phyloP scores from a whole-genome alignment of 306 rosid species.

The Alnus glutinosa region DNA sequence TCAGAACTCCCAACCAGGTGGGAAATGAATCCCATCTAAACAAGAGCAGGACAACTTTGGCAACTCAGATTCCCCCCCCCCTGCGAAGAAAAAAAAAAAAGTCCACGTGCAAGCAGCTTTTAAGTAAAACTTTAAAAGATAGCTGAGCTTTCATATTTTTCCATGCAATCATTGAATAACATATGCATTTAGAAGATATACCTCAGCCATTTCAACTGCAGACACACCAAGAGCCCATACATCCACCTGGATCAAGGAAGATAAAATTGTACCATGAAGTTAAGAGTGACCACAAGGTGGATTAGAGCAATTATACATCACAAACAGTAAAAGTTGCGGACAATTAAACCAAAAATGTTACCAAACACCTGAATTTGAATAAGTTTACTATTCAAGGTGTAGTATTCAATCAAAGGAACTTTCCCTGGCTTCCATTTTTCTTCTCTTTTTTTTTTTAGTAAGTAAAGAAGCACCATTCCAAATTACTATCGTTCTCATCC shows the following conservation, averaged over 20 bases:
- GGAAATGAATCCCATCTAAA: background rate
- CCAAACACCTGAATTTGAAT: background rate
- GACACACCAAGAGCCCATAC: constrained; percentile 99
- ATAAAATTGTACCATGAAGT: constrained; percentile 21
- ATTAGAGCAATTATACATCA: constrained; percentile 18
- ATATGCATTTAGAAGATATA: constrained; percentile 32
- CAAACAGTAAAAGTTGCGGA: constrained; percentile 3
- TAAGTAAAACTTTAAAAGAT: background rate
- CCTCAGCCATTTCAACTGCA: constrained; percentile 99
- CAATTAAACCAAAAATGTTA: background rate
- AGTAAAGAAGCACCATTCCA: constrained; percentile 11
- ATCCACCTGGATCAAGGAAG: constrained; percentile 70
- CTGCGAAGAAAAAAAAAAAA: background rate
- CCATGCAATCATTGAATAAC: background rate
- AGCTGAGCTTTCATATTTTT: constrained; percentile 14
- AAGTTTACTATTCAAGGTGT: background rate
- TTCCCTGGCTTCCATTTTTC: background rate
- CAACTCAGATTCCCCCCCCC: background rate
- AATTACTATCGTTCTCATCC: constrained; percentile 22
- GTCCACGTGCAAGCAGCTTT: background rate
- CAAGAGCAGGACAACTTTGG: background rate
- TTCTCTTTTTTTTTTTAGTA: background rate
- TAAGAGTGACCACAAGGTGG: constrained; percentile 2
- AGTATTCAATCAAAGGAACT: constrained; percentile 16
- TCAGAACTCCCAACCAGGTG: background rate